Base-by-base conservation (phyloP, 345 rosid species). In the Firmiana major region DNA sequence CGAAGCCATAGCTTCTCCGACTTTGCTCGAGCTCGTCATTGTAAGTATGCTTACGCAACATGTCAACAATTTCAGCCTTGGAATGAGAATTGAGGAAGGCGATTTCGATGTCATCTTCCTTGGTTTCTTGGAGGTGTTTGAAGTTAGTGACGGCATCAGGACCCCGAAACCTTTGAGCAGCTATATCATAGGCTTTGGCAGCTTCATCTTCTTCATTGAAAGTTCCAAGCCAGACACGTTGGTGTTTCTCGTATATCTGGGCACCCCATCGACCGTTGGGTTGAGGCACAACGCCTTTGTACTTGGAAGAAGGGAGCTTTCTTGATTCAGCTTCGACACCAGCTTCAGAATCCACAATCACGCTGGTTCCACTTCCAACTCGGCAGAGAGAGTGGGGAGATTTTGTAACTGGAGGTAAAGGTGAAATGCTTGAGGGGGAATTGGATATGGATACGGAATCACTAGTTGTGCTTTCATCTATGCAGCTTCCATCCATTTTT, bases 261-360 rank as follows among this genome's bases (percentile, higher is more conserved):
- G 96, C 92, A 5, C 98, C 99, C 99, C 98, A 95, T 1, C 96
- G 88, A 72, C 98, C 98, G 77, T 95, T 95, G 6, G 99, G 99
- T 73, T 95, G 97, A 1, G 98, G 94, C n/a, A 95, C 98, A 4
- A 95, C 99, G 2, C 99, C 99, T 79, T 95, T 95, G 89, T 86
- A 95, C 64, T 89, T 89, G 12, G 99, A 93, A 6, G 96, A 90
- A 0, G 96, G 94, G 34, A 93, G 92, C 80, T 93, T 95, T 54
- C 90, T 84, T 3, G 97, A 92, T 82, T 95, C 97, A 0, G 92
- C 93, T 67, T 93, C 98, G 12, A 84, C 80, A 6, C 89, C 91
- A 1, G 90, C 90, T 34, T 93, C 95, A 0, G 85, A 76, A 53
- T 93, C 95, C 28, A 94, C 63, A 74, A 91, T 77, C 15, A 86